Evolutionary conservation across 2,329 filamentous ascomycete genomes (phyloP), one percentile per base, ranked within the genome.

Genomic region (Fusarium lateritium): DNA sequence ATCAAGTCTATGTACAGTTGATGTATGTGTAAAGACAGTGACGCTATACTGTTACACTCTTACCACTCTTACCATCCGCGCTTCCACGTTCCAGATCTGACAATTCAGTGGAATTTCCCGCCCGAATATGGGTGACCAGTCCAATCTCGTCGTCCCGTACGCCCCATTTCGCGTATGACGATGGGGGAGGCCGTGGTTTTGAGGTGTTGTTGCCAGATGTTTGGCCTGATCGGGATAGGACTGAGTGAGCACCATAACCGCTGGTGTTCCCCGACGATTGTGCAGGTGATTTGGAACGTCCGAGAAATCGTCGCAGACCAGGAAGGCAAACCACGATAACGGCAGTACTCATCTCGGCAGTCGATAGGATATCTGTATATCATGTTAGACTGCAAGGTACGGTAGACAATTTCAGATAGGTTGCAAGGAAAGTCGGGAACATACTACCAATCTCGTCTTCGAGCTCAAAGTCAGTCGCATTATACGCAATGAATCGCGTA

Each of bases 401-500:
- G 0, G 2, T 8, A 3, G 15, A 21, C n/a, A 40, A 21, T 19
- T 13, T 7, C 14, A 7, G 11, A 19, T 22, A 21, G 11, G 19
- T 13, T 22, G 38, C 6, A 13, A 14, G 38, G 4, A 40, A 19
- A 40, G 28, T 4, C 5, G 9, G 2, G 13, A 2, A 62, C 58
- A 5, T 40, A 63, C 60, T 63, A n/a, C 60, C 60, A 2, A 22
- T 15, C 19, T 63, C 43, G 13, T 63, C 60, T 13, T 63, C 60
- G 0, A 63, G 58, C 21, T 63, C 60, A 34, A 63, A 63, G 2
- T 63, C 10, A 4, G 60, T 63, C 10, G 26, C 60, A 24, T 49
- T 63, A 7, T 63, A 63, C 6, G 58, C 58, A 24, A 63, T 56
- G 17, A 63, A 63, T 24, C 60, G 38, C 5, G 60, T 17, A 28